Conservation (phyloP, 2,329 filamentous ascomycete genomes). For the Pyrenophora seminiperda region DNA sequence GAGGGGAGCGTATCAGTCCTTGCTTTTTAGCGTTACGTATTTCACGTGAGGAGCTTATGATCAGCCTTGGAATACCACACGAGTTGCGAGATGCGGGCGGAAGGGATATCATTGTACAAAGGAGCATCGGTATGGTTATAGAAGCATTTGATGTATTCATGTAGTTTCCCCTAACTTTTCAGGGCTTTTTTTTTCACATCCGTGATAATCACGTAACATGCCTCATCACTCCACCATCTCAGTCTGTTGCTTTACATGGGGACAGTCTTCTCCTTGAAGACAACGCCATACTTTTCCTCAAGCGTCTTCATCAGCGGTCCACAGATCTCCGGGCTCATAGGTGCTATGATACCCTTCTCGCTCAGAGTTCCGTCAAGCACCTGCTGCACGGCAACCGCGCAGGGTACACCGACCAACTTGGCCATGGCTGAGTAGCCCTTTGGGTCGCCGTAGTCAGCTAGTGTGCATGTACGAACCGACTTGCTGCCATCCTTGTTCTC, state of each 20-base stretch:
- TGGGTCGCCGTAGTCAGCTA: slow-evolving; percentile 81
- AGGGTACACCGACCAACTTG: slow-evolving; percentile 77
- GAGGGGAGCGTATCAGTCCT: too few relatives aligned
- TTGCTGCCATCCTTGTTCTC: slow-evolving; percentile 78
- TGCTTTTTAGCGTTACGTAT: too few relatives aligned
- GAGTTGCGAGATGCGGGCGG: slow-evolving; percentile 5
- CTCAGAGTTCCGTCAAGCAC: slow-evolving; percentile 75
- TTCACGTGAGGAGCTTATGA: too few relatives aligned
- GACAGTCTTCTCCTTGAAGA: slow-evolving; percentile 70
- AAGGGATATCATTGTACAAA: slow-evolving; percentile 10
- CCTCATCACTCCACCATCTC: not conserved
- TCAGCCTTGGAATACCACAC: slow-evolving; percentile 5
- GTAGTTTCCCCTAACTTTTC: not conserved
- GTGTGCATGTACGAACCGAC: slow-evolving; percentile 79
- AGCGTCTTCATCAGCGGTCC: slow-evolving; percentile 77
- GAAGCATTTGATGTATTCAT: slow-evolving; percentile 6
- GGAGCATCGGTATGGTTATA: not conserved
- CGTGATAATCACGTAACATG: not conserved
- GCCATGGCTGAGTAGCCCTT: slow-evolving; percentile 84
- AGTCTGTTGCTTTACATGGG: slow-evolving; percentile 22
- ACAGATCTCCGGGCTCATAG: slow-evolving; percentile 73
- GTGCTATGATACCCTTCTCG: slow-evolving; percentile 76
- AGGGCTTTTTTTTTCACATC: slow-evolving; percentile 3
- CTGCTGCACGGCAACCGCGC: slow-evolving; percentile 74
- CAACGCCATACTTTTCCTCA: slow-evolving; percentile 76